These are phyloP conservation scores for Sinapis alba DNA, from an alignment of 441 rosid genomes.

Conservation along the genomic window DNA sequence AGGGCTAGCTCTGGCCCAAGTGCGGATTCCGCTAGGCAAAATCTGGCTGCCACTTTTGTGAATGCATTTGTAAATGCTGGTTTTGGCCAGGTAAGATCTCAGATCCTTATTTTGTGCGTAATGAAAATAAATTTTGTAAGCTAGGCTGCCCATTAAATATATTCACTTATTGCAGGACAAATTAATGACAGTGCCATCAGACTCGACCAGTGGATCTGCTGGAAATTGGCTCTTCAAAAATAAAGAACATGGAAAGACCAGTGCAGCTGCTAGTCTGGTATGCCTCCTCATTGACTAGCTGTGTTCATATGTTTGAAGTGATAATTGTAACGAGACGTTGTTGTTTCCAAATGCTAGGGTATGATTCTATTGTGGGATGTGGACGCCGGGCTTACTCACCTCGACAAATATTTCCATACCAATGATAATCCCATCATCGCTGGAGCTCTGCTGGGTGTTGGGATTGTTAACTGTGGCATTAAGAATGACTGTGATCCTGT, in stretches of 20 bases:
- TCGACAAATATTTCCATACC: conserved; percentile 84
- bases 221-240: conserved; percentile 93
- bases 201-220: conserved; percentile 61
- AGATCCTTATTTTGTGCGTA: neutral
- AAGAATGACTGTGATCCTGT: conserved; percentile 95
- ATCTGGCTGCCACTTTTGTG: conserved; percentile 95
- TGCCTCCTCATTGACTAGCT: neutral
- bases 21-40: conserved; percentile 94
- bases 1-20: conserved; percentile 83
- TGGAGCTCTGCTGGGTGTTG: conserved; percentile 93
- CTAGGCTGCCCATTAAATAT: neutral
- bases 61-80: conserved; percentile 99
- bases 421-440: conserved; percentile 79
- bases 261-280: conserved; percentile 97
- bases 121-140: neutral
- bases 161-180: conserved; percentile 60
- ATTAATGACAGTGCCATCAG: conserved; percentile 77
- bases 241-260: conserved; percentile 89
- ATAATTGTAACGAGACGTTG: neutral
- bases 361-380: conserved; percentile 93
- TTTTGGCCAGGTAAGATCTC: conserved; percentile 74
- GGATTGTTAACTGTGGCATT: conserved; percentile 83
- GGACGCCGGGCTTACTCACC: conserved; percentile 79
- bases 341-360: conserved; percentile 49
- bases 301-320: neutral